Evolutionary conservation across 352 stramenopile species (phyloP).

Genomic region (Phytophthora europaea): DNA sequence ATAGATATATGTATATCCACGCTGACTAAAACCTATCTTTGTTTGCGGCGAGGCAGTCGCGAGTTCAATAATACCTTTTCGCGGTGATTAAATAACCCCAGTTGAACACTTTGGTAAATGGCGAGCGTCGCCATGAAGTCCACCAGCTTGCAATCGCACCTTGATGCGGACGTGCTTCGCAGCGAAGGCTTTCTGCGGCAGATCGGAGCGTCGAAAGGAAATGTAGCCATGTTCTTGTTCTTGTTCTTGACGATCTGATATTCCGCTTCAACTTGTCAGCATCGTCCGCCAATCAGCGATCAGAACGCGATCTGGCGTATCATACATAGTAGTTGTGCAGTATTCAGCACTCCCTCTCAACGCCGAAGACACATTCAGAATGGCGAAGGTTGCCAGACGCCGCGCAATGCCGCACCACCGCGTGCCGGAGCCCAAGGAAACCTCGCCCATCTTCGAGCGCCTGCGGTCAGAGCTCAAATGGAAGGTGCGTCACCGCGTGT

Average conservation of each 20-base stretch:
- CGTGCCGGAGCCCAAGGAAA: conserved; percentile 16
- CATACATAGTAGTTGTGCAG: not conserved
- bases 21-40: too few species aligned
- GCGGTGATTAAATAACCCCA: too few species aligned
- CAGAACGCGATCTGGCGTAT: conserved; percentile 3
- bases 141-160: not conserved
- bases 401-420: conserved; percentile 21
- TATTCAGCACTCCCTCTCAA: conserved; percentile 1
- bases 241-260: not conserved
- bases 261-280: not conserved
- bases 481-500: conserved; percentile 47
- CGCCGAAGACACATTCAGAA: not conserved
- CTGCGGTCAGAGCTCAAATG: conserved; percentile 45
- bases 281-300: not conserved
- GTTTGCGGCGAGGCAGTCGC: not conserved
- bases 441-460: conserved; percentile 9
- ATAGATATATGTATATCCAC: too few species aligned
- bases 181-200: not conserved
- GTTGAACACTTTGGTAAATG: conserved; percentile 9
- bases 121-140: conserved; percentile 2
- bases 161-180: not conserved
- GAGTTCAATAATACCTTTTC: not conserved
- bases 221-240: too few species aligned
- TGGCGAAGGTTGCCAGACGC: conserved; percentile 9
- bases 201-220: not conserved